These are phyloP conservation scores for Corymbia maculata DNA, from an alignment of 345 rosid genomes.

Conservation along the genomic window DNA sequence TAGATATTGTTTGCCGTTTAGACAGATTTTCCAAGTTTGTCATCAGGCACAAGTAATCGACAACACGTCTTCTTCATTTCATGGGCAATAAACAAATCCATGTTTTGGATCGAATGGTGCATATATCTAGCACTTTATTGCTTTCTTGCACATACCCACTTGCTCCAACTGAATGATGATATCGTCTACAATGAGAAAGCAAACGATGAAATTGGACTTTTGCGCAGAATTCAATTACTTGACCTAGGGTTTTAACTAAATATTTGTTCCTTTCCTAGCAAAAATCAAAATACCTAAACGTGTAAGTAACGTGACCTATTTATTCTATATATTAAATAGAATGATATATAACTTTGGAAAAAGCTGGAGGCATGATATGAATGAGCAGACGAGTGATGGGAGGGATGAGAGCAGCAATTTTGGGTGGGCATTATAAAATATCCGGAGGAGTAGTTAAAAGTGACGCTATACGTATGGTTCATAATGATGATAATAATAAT, in stretches of 20 bases:
- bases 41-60: neutral
- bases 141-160: neutral
- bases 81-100: neutral
- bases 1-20: neutral
- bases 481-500: neutral
- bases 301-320: neutral
- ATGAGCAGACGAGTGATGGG: neutral
- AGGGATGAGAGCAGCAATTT: neutral
- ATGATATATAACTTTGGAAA: neutral
- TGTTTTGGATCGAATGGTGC: neutral
- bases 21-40: neutral
- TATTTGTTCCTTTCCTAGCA: neutral
- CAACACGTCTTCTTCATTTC: neutral
- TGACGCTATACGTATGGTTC: neutral
- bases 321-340: neutral
- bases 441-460: neutral
- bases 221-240: neutral
- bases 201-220: neutral
- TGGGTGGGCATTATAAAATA: neutral
- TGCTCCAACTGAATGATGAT: neutral
- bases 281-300: neutral
- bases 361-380: neutral
- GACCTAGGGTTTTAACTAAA: neutral
- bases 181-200: neutral
- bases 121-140: neutral